A percentile compares a stretch with the other conserved stretches of the same genome.
These are phyloP conservation scores for Teunomyces aglyptinius DNA, from an alignment of 805 yeast genomes.

Conservation along the genomic window DNA sequence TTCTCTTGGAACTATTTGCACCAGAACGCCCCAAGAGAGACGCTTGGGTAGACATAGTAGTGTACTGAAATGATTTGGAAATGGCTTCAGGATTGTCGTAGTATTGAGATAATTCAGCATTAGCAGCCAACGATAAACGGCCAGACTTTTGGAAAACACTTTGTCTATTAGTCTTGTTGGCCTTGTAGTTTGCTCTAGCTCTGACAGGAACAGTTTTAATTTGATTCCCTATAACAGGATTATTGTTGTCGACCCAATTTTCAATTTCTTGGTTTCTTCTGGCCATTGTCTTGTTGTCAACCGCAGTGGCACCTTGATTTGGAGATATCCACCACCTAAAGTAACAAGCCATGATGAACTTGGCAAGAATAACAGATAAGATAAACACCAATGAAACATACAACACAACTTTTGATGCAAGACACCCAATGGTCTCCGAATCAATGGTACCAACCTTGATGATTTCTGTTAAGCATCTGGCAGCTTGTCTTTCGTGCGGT, in stretches of 20 bases:
- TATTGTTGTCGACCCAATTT: constrained; percentile 73
- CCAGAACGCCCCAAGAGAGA: constrained; percentile 27
- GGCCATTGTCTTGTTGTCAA: constrained; percentile 58
- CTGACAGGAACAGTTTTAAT: constrained; percentile 50
- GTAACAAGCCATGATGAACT: constrained; percentile 84
- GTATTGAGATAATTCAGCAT: constrained; percentile 35
- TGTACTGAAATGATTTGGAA: constrained; percentile 43
- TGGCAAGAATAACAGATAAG: constrained; percentile 70
- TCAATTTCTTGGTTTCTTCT: constrained; percentile 70
- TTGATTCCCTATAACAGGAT: constrained; percentile 42
- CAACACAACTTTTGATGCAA: constrained; percentile 83
- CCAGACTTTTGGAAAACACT: constrained; percentile 39
- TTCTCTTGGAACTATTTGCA: constrained; percentile 7
- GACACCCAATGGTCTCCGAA: constrained; percentile 87
- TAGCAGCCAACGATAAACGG: constrained; percentile 35
- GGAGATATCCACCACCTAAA: constrained; percentile 76
- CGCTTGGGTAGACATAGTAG: constrained; percentile 70
- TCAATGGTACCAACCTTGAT: constrained; percentile 88
- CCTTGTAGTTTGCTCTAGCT: constrained; percentile 49
- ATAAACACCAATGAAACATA: constrained; percentile 81
- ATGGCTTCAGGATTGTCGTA: constrained; percentile 31
- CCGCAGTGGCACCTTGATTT: constrained; percentile 72
- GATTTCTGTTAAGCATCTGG: constrained; percentile 81
- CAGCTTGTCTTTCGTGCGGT: constrained; percentile 65
- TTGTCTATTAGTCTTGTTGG: constrained; percentile 37